phyloP scores from a whole-genome alignment of 768 basidiomycete species.

The Galerina marginata region DNA sequence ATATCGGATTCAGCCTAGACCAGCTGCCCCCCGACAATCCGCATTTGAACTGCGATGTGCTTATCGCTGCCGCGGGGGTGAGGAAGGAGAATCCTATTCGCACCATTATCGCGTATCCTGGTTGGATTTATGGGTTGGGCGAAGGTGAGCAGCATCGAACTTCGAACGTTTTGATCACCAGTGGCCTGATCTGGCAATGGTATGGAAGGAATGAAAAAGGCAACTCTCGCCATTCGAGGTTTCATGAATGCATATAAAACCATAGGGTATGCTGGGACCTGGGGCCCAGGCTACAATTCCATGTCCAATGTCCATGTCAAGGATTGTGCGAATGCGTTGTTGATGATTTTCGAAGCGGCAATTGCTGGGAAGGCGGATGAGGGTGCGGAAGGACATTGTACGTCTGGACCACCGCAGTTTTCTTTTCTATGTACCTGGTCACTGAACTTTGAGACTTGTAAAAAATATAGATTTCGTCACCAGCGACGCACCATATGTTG shows the following conservation, averaged over 20 bases:
- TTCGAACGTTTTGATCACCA: neutral
- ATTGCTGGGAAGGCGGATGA: constrained; percentile 47
- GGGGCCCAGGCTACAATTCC: constrained; percentile 44
- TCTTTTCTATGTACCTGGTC: neutral
- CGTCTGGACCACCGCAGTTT: neutral
- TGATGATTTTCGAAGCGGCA: constrained; percentile 43
- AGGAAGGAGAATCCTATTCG: constrained; percentile 45
- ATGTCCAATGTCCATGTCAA: constrained; percentile 46
- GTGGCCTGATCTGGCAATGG: neutral
- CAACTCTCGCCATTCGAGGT: constrained; percentile 40
- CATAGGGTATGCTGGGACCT: constrained; percentile 43
- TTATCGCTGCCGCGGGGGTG: constrained; percentile 45
- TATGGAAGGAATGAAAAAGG: constrained; percentile 39
- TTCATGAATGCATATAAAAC: constrained; percentile 39
- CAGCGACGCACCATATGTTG: constrained; percentile 30
- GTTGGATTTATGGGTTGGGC: constrained; percentile 48
- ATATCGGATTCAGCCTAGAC: constrained; percentile 40
- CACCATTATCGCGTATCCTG: constrained; percentile 48
- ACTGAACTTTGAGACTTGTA: neutral
- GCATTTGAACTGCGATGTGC: constrained; percentile 27
- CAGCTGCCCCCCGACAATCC: constrained; percentile 26
- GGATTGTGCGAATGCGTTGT: constrained; percentile 40
- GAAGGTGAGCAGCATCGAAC: constrained; percentile 29
- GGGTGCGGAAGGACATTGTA: constrained; percentile 46
- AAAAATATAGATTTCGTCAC: constrained; percentile 37